Evolutionary conservation across 345 rosid genomes (phyloP).

Genomic region (Hibiscus mutabilis): DNA sequence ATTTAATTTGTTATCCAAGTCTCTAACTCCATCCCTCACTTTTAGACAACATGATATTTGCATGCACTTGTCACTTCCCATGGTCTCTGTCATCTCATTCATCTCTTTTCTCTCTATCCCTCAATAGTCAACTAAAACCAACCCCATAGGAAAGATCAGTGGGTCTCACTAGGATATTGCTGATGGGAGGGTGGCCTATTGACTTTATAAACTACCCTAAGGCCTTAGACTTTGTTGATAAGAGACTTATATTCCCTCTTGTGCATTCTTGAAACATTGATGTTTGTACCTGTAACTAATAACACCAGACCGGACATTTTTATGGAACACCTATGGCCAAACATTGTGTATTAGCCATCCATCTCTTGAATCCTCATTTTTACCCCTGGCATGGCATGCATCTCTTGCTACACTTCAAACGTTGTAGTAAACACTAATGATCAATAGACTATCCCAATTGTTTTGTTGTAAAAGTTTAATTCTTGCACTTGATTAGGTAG

Average conservation of each 20-base stretch:
- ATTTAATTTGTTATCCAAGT: too few relatives aligned
- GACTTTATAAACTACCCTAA: background rate
- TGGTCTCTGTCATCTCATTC: background rate
- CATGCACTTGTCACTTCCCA: background rate
- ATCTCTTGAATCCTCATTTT: background rate
- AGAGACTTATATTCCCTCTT: background rate
- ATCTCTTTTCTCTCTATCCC: background rate
- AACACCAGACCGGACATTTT: background rate
- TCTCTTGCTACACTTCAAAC: background rate
- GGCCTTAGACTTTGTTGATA: background rate
- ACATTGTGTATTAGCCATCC: background rate
- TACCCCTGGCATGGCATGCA: background rate
- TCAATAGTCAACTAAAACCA: too few relatives aligned
- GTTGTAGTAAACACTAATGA: background rate
- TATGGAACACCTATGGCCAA: background rate
- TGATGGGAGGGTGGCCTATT: background rate
- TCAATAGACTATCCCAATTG: too few relatives aligned
- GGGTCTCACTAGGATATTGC: too few relatives aligned
- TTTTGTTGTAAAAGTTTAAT: background rate
- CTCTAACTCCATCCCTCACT: too few relatives aligned
- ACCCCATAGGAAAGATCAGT: too few relatives aligned
- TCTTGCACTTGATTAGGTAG: background rate
- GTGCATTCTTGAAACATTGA: background rate
- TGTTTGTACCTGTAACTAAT: background rate
- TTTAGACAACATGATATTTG: background rate